Conservation (phyloP, 352 stramenopile genomes). For the Hyaloperonospora brassicae region DNA sequence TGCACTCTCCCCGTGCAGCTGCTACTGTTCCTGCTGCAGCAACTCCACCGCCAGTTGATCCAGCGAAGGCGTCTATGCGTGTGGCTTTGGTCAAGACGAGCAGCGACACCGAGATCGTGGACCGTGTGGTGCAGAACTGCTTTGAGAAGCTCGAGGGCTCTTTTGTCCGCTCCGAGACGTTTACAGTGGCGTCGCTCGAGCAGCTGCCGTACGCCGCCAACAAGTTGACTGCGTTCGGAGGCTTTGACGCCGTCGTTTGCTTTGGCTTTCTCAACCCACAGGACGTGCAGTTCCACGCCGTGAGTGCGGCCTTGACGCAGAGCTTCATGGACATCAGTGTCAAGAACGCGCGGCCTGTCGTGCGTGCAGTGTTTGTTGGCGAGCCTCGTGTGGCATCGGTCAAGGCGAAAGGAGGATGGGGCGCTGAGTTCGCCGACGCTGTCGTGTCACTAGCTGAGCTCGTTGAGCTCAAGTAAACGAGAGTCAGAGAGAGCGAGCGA, state of each 20-base stretch:
- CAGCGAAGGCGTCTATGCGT: constrained; percentile 22
- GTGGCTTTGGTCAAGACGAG: constrained; percentile 74
- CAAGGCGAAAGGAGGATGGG: constrained; percentile 69
- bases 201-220: constrained; percentile 81
- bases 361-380: constrained; percentile 69
- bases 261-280: constrained; percentile 71
- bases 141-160: constrained; percentile 31
- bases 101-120: constrained; percentile 61
- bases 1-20: constrained; percentile 32
- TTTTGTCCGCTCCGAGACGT: constrained; percentile 43
- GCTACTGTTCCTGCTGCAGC: constrained; percentile 15
- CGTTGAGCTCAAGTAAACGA: constrained; percentile 45
- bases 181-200: constrained; percentile 66
- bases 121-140: constrained; percentile 63
- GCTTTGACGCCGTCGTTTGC: constrained; percentile 73
- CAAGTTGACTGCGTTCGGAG: constrained; percentile 62
- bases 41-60: constrained; percentile 10
- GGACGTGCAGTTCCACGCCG: constrained; percentile 49
- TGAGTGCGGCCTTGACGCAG: constrained; percentile 56
- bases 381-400: constrained; percentile 69
- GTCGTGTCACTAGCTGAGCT: constrained; percentile 59
- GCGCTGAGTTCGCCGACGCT: constrained; percentile 52
- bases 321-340: constrained; percentile 82
- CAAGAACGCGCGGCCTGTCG: constrained; percentile 65
- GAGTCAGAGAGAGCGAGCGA: constrained; percentile 11